Evolutionary conservation across 1,284 basidiomycete species (phyloP).

Genomic region (Papiliotrema fonsecae): DNA sequence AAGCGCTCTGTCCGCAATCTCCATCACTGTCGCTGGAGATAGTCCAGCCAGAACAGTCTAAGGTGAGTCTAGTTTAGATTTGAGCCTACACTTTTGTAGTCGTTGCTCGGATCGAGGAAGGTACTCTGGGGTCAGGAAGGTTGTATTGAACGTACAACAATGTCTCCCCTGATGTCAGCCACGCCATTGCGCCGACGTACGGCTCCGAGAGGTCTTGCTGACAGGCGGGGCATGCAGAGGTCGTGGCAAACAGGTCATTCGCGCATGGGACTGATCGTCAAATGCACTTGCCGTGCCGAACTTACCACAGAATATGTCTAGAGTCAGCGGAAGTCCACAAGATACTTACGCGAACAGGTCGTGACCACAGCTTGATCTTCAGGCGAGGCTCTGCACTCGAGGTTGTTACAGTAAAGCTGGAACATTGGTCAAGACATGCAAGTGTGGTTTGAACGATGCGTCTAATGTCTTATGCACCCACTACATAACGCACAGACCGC

Average conservation of each 20-base stretch:
- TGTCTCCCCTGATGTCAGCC: slow-evolving; percentile 22
- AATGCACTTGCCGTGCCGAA: neutral
- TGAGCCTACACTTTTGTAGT: slow-evolving; percentile 23
- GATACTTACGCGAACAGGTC: slow-evolving; percentile 24
- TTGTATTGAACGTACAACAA: slow-evolving; percentile 15
- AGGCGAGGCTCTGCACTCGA: slow-evolving; percentile 19
- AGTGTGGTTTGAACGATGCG: too few species aligned
- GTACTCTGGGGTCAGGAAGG: slow-evolving; percentile 12
- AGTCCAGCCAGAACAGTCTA: slow-evolving; percentile 31
- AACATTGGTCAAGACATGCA: neutral
- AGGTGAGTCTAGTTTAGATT: neutral
- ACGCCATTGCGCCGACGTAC: slow-evolving; percentile 7
- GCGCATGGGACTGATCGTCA: slow-evolving; percentile 20
- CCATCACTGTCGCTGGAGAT: slow-evolving; percentile 20
- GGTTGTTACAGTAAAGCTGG: slow-evolving; percentile 26
- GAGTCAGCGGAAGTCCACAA: neutral
- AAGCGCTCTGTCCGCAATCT: slow-evolving; percentile 24
- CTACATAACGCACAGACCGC: neutral
- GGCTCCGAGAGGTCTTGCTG: slow-evolving; percentile 19
- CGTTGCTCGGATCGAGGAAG: slow-evolving; percentile 23
- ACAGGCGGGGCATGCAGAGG: slow-evolving; percentile 25
- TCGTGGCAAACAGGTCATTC: slow-evolving; percentile 17
- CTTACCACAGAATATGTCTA: slow-evolving; percentile 35
- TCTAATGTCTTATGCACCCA: too few species aligned
- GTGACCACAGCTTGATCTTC: slow-evolving; percentile 29